Evolutionary conservation across 495 filamentous ascomycete genomes (phyloP).

Genomic region (Tricharina praecox): DNA sequence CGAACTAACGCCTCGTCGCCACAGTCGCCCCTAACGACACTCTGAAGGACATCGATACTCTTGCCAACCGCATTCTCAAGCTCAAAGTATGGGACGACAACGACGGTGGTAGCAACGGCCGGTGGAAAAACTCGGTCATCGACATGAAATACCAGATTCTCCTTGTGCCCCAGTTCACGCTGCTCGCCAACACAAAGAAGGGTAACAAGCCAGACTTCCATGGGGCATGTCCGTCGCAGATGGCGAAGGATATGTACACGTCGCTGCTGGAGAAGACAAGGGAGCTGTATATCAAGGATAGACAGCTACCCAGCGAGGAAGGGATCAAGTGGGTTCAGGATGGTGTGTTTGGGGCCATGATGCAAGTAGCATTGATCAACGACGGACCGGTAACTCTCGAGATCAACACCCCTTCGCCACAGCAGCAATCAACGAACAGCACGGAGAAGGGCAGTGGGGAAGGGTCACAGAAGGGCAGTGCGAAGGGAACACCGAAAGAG

Average conservation of each 20-base stretch:
- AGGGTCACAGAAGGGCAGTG: neutral
- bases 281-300: slow-evolving; percentile 51
- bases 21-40: slow-evolving; percentile 72
- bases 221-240: slow-evolving; percentile 56
- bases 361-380: slow-evolving; percentile 87
- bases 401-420: slow-evolving; percentile 5
- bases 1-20: slow-evolving; percentile 1
- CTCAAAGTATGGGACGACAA: slow-evolving; percentile 67
- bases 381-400: slow-evolving; percentile 68
- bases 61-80: slow-evolving; percentile 76
- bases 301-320: slow-evolving; percentile 17
- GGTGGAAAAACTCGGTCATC: slow-evolving; percentile 55
- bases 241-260: slow-evolving; percentile 67
- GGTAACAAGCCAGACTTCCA: slow-evolving; percentile 93
- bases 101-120: slow-evolving; percentile 39
- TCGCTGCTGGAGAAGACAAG: slow-evolving; percentile 63
- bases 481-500: neutral
- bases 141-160: slow-evolving; percentile 57
- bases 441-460: neutral
- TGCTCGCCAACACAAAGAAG: slow-evolving; percentile 81
- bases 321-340: slow-evolving; percentile 47
- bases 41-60: slow-evolving; percentile 63
- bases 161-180: slow-evolving; percentile 93
- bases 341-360: slow-evolving; percentile 96
- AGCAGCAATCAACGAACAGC: neutral